Evolutionary conservation across 345 rosid genomes (phyloP).

Genomic region (Linum trigynum): DNA sequence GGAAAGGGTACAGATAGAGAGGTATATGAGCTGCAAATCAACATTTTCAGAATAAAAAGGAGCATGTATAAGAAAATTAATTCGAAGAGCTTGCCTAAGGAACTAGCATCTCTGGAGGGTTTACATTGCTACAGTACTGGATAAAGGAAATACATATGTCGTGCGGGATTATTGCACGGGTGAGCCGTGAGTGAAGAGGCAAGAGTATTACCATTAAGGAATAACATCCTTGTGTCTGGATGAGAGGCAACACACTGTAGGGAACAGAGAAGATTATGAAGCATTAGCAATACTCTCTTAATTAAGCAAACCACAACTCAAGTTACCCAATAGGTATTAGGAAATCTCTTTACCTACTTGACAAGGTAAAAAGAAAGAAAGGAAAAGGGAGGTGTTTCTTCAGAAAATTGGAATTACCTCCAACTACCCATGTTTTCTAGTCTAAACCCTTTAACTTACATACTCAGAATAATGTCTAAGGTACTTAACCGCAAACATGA

Average conservation of each 20-base stretch:
- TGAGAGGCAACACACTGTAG: slow-evolving; percentile 99
- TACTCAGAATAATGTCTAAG: too few relatives aligned
- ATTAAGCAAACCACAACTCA: neutral
- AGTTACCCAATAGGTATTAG: neutral
- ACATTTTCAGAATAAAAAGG: slow-evolving; percentile 6
- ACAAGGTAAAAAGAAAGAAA: too few relatives aligned
- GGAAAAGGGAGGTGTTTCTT: neutral
- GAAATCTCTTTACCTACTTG: neutral
- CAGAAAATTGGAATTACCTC: neutral
- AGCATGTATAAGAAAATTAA: neutral
- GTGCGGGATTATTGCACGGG: neutral
- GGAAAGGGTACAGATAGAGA: slow-evolving; percentile 84
- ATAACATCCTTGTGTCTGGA: slow-evolving; percentile 85
- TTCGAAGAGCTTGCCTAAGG: neutral
- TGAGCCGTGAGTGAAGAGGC: slow-evolving; percentile 9
- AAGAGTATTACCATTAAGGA: slow-evolving; percentile 65
- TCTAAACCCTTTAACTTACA: neutral
- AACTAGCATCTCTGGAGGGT: neutral
- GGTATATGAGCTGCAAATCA: slow-evolving; percentile 85
- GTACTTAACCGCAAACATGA: too few relatives aligned
- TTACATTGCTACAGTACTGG: neutral
- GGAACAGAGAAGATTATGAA: slow-evolving; percentile 10
- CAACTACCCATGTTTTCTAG: neutral
- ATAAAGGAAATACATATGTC: neutral
- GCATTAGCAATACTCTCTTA: slow-evolving; percentile 13